A percentile compares a stretch with the other conserved stretches of the same genome.
These are phyloP conservation scores for Vigna angularis DNA, from an alignment of 306 rosid species.

Conservation along the genomic window DNA sequence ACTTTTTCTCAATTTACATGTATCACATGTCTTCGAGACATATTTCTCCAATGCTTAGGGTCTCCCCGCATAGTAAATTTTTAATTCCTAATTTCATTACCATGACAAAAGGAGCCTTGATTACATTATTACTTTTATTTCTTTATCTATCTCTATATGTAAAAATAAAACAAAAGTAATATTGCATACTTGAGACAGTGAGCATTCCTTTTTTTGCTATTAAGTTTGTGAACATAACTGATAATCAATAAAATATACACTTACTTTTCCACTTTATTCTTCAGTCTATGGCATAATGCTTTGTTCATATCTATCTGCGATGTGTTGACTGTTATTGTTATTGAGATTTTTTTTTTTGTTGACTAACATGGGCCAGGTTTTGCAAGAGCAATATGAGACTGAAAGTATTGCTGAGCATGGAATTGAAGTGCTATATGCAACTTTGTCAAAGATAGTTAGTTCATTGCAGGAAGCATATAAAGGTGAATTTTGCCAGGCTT, in stretches of 20 bases:
- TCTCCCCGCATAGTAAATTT: too few species aligned
- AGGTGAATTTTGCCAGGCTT: conserved; percentile 55
- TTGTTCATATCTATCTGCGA: conserved; percentile 22
- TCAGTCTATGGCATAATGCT: background rate
- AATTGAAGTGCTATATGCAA: conserved; percentile 58
- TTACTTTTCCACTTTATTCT: background rate
- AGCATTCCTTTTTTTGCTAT: background rate
- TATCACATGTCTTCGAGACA: too few species aligned
- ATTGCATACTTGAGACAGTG: background rate
- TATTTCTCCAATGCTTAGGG: too few species aligned
- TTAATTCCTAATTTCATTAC: too few species aligned
- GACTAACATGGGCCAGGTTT: conserved; percentile 57
- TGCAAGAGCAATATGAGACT: conserved; percentile 69
- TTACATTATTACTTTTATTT: background rate
- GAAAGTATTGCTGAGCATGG: conserved; percentile 68
- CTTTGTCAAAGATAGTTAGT: conserved; percentile 69
- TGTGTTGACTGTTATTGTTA: conserved; percentile 15
- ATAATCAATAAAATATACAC: background rate
- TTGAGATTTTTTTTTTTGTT: conserved; percentile 19
- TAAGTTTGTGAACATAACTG: background rate
- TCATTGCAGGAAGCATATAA: conserved; percentile 74
- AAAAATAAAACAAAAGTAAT: background rate
- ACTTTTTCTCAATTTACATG: too few species aligned
- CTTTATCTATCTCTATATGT: background rate
- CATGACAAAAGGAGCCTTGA: background rate